phyloP scores from a whole-genome alignment of 208 protist species.

The Leishmania gerbilli region DNA sequence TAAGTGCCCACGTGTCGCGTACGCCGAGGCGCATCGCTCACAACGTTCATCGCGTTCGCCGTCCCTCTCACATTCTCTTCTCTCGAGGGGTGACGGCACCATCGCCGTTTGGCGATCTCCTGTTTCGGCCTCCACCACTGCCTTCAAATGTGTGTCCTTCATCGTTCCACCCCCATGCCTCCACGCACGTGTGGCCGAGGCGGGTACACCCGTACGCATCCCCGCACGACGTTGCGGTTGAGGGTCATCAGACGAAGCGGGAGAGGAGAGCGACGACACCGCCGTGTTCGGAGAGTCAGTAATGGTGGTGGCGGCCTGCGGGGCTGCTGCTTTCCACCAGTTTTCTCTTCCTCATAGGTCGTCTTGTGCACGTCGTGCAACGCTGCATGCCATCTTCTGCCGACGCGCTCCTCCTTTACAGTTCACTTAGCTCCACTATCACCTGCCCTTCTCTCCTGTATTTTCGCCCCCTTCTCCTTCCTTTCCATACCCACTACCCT shows the following conservation, averaged over 20 bases:
- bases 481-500: too few species aligned
- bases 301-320: neutral
- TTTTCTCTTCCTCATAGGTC: neutral
- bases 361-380: neutral
- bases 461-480: neutral
- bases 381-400: neutral
- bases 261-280: neutral
- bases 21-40: neutral
- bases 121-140: neutral
- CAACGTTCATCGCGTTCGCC: neutral
- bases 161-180: neutral
- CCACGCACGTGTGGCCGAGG: neutral
- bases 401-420: neutral
- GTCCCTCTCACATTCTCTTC: neutral
- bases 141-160: neutral
- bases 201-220: neutral
- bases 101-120: neutral
- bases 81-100: neutral
- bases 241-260: neutral
- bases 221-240: neutral
- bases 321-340: neutral
- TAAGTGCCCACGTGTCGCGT: neutral
- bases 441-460: neutral
- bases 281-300: neutral
- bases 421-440: neutral